phyloP scores from a whole-genome alignment of 352 stramenopile species.

The Phytophthora pluvialis region DNA sequence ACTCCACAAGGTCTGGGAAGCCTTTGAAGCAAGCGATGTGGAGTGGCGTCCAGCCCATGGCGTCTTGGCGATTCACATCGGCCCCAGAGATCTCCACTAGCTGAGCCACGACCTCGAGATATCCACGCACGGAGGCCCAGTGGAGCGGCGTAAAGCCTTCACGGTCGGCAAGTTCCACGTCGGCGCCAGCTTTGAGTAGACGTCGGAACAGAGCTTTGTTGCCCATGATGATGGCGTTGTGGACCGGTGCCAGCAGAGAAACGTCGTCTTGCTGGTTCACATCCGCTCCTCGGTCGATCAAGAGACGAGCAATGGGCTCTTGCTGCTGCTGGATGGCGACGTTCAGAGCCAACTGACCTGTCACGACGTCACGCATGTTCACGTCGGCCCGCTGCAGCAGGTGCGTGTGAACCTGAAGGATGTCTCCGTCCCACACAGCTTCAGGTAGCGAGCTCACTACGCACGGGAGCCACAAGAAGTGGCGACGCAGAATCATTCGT shows the following conservation, averaged over 20 bases:
- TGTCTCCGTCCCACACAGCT: constrained; percentile 80
- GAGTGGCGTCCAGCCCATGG: constrained; percentile 68
- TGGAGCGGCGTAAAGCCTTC: constrained; percentile 71
- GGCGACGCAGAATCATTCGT: constrained; percentile 56
- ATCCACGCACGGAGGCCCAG: constrained; percentile 72
- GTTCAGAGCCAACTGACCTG: constrained; percentile 69
- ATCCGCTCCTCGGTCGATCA: constrained; percentile 74
- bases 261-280: constrained; percentile 69
- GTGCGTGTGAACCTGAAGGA: constrained; percentile 70
- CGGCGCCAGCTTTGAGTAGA: constrained; percentile 59
- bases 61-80: constrained; percentile 67
- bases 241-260: constrained; percentile 65
- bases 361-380: constrained; percentile 55
- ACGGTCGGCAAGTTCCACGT: constrained; percentile 60
- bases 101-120: constrained; percentile 78
- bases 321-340: constrained; percentile 83
- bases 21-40: constrained; percentile 82
- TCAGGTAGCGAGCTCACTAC: constrained; percentile 64
- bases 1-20: constrained; percentile 72
- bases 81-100: constrained; percentile 60
- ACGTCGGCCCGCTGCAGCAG: constrained; percentile 57
- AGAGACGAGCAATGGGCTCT: constrained; percentile 69
- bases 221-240: constrained; percentile 82
- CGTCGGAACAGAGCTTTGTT: constrained; percentile 78
- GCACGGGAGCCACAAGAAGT: constrained; percentile 76